A percentile compares a stretch with the other conserved stretches of the same genome.
Conservation (phyloP, 1,139 yeast genomes). For the Kodamaea fungicola region DNA sequence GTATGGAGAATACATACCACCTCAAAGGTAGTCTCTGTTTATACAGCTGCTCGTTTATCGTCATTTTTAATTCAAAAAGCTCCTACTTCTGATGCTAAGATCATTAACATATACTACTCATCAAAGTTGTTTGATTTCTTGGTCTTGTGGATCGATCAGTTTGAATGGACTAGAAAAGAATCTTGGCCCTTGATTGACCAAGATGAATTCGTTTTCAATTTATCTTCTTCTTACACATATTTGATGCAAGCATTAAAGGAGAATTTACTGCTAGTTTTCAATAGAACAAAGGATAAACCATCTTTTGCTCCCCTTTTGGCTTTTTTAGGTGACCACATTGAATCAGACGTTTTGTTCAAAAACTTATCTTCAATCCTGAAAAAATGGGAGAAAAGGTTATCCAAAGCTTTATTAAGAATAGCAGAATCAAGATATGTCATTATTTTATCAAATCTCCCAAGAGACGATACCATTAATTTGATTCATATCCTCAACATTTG, state of each 20-base stretch:
- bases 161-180: conserved; percentile 33
- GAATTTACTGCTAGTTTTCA: conserved; percentile 44
- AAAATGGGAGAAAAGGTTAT: conserved; percentile 52
- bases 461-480: conserved; percentile 57
- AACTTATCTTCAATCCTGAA: conserved; percentile 37
- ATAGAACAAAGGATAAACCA: conserved; percentile 46
- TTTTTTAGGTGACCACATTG: conserved; percentile 51
- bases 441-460: conserved; percentile 55
- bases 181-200: conserved; percentile 52
- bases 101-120: conserved; percentile 29
- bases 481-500: conserved; percentile 60
- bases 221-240: conserved; percentile 47
- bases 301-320: conserved; percentile 55
- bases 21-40: conserved; percentile 50
- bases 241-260: conserved; percentile 47
- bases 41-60: conserved; percentile 50
- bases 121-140: conserved; percentile 27
- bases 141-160: conserved; percentile 29
- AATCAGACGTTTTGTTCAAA: conserved; percentile 44
- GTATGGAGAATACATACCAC: conserved; percentile 62
- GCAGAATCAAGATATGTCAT: conserved; percentile 62
- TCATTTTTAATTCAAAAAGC: conserved; percentile 31
- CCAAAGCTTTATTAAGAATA: conserved; percentile 46
- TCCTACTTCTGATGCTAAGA: conserved; percentile 22
- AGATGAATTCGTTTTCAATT: conserved; percentile 48